A percentile compares a stretch with the other conserved stretches of the same genome.
These are phyloP conservation scores for Tulasnella sp. DNA, from an alignment of 768 basidiomycete genomes.

Conservation along the genomic window DNA sequence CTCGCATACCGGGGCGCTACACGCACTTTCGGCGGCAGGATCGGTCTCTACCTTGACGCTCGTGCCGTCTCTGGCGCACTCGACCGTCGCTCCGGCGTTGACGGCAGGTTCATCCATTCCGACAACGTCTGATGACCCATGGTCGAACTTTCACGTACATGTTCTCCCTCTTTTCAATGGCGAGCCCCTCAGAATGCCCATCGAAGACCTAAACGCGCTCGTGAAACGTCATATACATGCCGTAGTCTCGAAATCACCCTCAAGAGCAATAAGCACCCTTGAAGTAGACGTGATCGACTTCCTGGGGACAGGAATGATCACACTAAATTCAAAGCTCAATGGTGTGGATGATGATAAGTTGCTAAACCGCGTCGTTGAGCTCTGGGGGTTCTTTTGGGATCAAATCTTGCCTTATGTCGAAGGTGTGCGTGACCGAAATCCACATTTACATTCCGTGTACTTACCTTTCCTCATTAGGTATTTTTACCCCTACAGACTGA, in stretches of 20 bases:
- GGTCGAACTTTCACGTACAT: constrained; percentile 73
- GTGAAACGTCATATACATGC: constrained; percentile 67
- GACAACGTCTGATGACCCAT: constrained; percentile 44
- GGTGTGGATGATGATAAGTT: constrained; percentile 69
- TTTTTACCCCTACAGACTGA: constrained; percentile 51
- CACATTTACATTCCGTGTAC: not conserved
- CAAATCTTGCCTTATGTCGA: constrained; percentile 77
- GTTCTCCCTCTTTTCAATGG: constrained; percentile 88
- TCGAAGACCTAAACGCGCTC: constrained; percentile 80
- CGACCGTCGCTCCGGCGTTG: not conserved
- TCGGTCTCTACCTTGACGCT: constrained; percentile 33
- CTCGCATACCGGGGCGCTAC: constrained; percentile 28
- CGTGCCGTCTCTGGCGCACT: constrained; percentile 1
- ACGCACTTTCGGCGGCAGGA: constrained; percentile 36
- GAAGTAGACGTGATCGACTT: constrained; percentile 72
- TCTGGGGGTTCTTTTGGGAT: constrained; percentile 92
- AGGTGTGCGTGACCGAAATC: constrained; percentile 43
- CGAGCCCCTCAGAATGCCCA: constrained; percentile 69
- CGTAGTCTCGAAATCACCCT: constrained; percentile 58
- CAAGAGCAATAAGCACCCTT: constrained; percentile 58
- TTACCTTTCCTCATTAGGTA: constrained; percentile 30
- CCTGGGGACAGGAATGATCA: constrained; percentile 81
- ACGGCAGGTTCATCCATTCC: constrained; percentile 1
- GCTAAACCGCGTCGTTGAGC: constrained; percentile 63
- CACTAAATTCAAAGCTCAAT: constrained; percentile 70